These are phyloP conservation scores for Phaeosphaeriaceae sp. DNA, from an alignment of 2,329 filamentous ascomycete genomes.

Conservation along the genomic window DNA sequence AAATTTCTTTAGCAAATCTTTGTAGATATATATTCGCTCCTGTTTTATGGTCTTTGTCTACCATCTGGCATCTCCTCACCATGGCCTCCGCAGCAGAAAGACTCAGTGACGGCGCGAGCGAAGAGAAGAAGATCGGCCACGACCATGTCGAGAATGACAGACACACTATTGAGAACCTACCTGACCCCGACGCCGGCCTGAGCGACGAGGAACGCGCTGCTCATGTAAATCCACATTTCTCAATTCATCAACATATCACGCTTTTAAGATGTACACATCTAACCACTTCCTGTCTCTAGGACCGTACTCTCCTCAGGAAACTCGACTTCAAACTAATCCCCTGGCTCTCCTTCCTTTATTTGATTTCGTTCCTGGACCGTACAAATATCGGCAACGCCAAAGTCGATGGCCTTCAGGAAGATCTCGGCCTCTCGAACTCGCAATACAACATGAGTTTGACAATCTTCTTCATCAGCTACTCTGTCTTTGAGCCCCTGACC, in stretches of 20 bases:
- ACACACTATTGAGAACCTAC: conserved; percentile 28
- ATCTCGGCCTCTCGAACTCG: conserved; percentile 67
- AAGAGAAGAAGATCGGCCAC: conserved; percentile 30
- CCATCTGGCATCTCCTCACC: neutral
- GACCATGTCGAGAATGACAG: conserved; percentile 11
- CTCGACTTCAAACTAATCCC: conserved; percentile 68
- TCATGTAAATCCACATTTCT: conserved; percentile 55
- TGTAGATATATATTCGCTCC: too few relatives aligned
- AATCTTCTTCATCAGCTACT: conserved; percentile 88
- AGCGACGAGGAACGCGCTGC: conserved; percentile 67
- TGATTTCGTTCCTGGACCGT: conserved; percentile 73
- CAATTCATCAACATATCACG: neutral
- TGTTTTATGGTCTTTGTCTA: neutral
- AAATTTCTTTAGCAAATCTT: too few relatives aligned
- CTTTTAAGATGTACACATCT: too few relatives aligned
- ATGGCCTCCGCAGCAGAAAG: conserved; percentile 34
- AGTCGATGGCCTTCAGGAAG: conserved; percentile 62
- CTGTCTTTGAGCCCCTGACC: conserved; percentile 77
- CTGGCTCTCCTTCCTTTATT: conserved; percentile 74
- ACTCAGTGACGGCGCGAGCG: conserved; percentile 21
- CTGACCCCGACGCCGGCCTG: conserved; percentile 70
- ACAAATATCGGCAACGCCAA: conserved; percentile 82
- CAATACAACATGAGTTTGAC: conserved; percentile 79
- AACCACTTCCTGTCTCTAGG: conserved; percentile 51
- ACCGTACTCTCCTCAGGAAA: conserved; percentile 67